Percentiles rank a stretch among this genome's conserved stretches.
Evolutionary conservation across 2,329 filamentous ascomycete species (phyloP).

Genomic region (Ascochyta koolunga): DNA sequence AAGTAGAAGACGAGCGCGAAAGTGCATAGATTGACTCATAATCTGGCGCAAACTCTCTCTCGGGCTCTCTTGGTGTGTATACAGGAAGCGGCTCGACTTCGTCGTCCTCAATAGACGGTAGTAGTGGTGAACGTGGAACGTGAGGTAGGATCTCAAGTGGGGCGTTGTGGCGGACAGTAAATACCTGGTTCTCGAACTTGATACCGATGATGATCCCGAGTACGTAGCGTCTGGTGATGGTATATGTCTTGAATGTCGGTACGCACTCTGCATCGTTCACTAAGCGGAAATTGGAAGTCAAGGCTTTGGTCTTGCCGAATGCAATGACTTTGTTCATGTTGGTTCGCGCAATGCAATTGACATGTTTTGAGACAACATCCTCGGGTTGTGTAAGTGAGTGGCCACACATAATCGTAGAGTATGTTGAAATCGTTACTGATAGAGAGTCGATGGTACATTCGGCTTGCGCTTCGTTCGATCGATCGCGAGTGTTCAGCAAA

Average conservation of each 20-base stretch:
- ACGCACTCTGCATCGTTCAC: slow-evolving; percentile 43
- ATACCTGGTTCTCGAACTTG: slow-evolving; percentile 33
- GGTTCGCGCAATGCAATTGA: slow-evolving; percentile 38
- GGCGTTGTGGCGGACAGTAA: slow-evolving; percentile 33
- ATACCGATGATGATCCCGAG: slow-evolving; percentile 37
- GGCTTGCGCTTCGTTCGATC: slow-evolving; percentile 22
- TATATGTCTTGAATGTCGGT: slow-evolving; percentile 45
- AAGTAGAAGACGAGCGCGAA: slow-evolving; percentile 24
- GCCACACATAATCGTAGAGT: slow-evolving; percentile 41
- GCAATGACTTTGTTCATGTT: slow-evolving; percentile 30
- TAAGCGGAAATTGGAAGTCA: slow-evolving; percentile 42
- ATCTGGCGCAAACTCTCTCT: slow-evolving; percentile 39
- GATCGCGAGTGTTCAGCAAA: slow-evolving; percentile 30
- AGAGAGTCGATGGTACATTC: slow-evolving; percentile 38
- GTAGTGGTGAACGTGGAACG: slow-evolving; percentile 16
- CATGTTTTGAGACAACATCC: slow-evolving; percentile 38
- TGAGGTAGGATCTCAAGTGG: slow-evolving; percentile 41
- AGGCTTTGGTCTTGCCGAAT: slow-evolving; percentile 24
- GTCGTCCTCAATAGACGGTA: slow-evolving; percentile 20
- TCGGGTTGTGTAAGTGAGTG: slow-evolving; percentile 31
- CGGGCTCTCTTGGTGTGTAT: slow-evolving; percentile 36
- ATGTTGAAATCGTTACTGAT: slow-evolving; percentile 38
- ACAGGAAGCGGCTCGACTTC: slow-evolving; percentile 40
- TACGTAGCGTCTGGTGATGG: slow-evolving; percentile 38
- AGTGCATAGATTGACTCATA: slow-evolving; percentile 38